phyloP scores from a whole-genome alignment of 2,329 filamentous ascomycete species.

The Ascochyta lentis region DNA sequence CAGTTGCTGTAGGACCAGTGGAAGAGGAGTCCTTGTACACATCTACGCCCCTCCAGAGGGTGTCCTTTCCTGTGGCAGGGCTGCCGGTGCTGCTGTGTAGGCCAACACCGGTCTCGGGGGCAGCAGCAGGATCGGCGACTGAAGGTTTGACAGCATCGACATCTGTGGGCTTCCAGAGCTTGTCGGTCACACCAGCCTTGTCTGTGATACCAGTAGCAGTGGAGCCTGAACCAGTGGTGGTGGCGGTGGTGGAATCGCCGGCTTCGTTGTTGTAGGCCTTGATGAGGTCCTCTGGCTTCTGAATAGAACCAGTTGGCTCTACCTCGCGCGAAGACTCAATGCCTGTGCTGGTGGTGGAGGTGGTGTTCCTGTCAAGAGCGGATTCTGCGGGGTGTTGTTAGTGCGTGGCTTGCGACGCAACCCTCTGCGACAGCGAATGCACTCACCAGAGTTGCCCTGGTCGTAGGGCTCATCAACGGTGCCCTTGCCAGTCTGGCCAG shows the following conservation, averaged over 20 bases:
- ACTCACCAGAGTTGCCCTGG: slow-evolving; percentile 71
- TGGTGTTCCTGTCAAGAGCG: slow-evolving; percentile 20
- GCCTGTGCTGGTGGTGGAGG: slow-evolving; percentile 12
- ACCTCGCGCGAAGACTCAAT: background rate
- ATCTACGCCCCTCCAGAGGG: slow-evolving; percentile 16
- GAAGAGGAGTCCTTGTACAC: slow-evolving; percentile 11
- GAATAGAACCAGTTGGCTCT: slow-evolving; percentile 12
- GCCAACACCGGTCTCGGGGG: slow-evolving; percentile 49
- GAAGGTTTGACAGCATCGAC: slow-evolving; percentile 35
- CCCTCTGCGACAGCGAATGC: background rate
- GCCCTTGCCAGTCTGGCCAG: slow-evolving; percentile 72
- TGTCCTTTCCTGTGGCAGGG: slow-evolving; percentile 4
- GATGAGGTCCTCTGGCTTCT: slow-evolving; percentile 20
- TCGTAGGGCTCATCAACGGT: slow-evolving; percentile 76
- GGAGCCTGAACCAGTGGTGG: slow-evolving; percentile 29
- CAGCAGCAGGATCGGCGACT: slow-evolving; percentile 62
- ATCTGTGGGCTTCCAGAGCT: slow-evolving; percentile 39
- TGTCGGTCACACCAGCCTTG: slow-evolving; percentile 30
- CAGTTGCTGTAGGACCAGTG: background rate
- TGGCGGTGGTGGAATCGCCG: slow-evolving; percentile 24
- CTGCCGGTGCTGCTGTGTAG: background rate
- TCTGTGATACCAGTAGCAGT: slow-evolving; percentile 41
- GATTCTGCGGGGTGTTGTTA: slow-evolving; percentile 22
- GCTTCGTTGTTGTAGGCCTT: slow-evolving; percentile 22
- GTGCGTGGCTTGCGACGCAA: background rate